Base-by-base conservation (phyloP, 2,329 filamentous ascomycete genomes). In the Akanthomyces dipterigenus region DNA sequence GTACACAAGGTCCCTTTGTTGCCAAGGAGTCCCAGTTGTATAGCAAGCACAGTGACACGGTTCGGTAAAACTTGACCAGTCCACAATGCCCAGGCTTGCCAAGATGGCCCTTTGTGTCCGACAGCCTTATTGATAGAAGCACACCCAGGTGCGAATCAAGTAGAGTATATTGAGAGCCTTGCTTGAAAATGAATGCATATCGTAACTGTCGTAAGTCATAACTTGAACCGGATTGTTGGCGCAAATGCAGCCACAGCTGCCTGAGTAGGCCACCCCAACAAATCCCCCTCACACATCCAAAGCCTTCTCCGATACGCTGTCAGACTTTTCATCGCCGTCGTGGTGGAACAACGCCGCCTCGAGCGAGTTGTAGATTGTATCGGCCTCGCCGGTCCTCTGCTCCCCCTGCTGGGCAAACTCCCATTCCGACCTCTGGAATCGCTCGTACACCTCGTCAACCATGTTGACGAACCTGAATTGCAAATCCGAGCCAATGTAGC, bases 391-490 rank as follows among this genome's bases (percentile, higher is more conserved):
- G 1, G 63, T 66, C 24, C 67, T 61, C 40, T 69, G 62, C 61
- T 72, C 67, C 1, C 68, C 69, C n/a, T 68, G 70, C 3, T 67
- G 65, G 6, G 69, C 65, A 59, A 75, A 66, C 34, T 65, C 65
- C 77, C 77, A 79, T 2, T 72, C 68, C 0, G 73, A 74, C 11
- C 77, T 68, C 9, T 67, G 67, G 16, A 78, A 78, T 0, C 77
- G 68, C 60, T 76, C 67, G 0, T 70, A 67, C 11, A 77, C 76
- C 16, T 77, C 74, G 0, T 74, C 70, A 0, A 73, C 74, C 71
- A 84, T 72, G 7, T 77, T 77, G 1, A 79, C 77, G 48, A 85
- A 80, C 0, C 81, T 69, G 3, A 84, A 65, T 57, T 80, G 75
- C 0, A 80, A 72, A 0, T 70, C 67, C 3, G 75, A 69, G 0